A percentile compares a stretch with the other conserved stretches of the same genome.
These are phyloP conservation scores for Drechslerella dactyloides DNA, from an alignment of 2,329 filamentous ascomycete species.

Conservation along the genomic window DNA sequence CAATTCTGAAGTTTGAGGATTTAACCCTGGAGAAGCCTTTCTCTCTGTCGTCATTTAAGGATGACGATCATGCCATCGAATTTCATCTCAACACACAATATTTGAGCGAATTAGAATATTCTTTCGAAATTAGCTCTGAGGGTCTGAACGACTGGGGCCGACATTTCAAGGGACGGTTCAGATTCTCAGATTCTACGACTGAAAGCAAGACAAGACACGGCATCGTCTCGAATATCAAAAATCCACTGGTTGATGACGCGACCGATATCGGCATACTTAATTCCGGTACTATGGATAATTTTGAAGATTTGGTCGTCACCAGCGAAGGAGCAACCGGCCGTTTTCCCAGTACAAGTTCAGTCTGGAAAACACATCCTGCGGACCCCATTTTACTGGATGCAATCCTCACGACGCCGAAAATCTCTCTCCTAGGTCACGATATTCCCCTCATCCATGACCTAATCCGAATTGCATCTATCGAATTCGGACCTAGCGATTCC, in stretches of 20 bases:
- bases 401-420: constrained; percentile 9
- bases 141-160: constrained; percentile 4
- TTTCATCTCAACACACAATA: constrained; percentile 20
- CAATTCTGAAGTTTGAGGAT: constrained; percentile 18
- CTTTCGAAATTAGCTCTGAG: constrained; percentile 22
- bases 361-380: constrained; percentile 1
- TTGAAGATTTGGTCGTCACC: constrained; percentile 13
- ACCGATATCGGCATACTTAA: constrained; percentile 9
- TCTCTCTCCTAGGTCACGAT: constrained; percentile 10
- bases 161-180: constrained; percentile 17
- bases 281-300: background rate
- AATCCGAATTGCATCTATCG: constrained; percentile 7
- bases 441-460: constrained; percentile 21
- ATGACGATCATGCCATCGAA: constrained; percentile 22
- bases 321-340: constrained; percentile 4
- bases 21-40: constrained; percentile 8
- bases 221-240: background rate
- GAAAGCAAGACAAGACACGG: background rate
- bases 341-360: constrained; percentile 3
- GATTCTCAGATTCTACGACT: constrained; percentile 2
- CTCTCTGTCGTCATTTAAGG: constrained; percentile 18
- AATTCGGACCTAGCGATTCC: constrained; percentile 10
- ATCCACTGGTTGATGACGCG: constrained; percentile 7
- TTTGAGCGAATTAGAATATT: constrained; percentile 9
- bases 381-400: constrained; percentile 13